Conservation (phyloP, 2,329 filamentous ascomycete species). For the Trichoderma hamatum region DNA sequence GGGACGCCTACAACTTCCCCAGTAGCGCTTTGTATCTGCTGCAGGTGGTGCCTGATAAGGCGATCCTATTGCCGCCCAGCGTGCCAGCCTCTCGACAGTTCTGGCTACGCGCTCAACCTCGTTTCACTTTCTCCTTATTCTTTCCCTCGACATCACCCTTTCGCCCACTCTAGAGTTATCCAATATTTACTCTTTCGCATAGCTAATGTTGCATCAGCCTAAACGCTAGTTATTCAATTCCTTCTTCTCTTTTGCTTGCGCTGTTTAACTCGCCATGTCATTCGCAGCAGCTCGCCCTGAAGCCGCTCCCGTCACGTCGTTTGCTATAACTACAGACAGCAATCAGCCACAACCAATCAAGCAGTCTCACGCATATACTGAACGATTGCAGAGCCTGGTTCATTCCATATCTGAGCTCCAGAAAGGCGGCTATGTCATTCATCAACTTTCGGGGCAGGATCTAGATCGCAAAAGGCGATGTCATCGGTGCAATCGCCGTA, state of each 20-base stretch:
- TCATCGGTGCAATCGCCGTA: slow-evolving; percentile 35
- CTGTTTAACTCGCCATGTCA: not conserved
- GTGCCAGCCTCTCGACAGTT: not conserved
- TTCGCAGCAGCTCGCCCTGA: not conserved
- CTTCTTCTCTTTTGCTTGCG: not conserved
- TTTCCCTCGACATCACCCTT: not conserved
- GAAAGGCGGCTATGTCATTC: slow-evolving; percentile 36
- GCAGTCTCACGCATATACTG: slow-evolving; percentile 30
- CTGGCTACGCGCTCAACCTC: not conserved
- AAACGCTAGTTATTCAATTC: not conserved
- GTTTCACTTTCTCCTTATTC: not conserved
- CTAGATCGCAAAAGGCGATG: slow-evolving; percentile 41
- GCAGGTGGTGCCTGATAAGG: slow-evolving; percentile 2
- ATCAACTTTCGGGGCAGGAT: slow-evolving; percentile 34
- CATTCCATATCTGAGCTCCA: slow-evolving; percentile 31
- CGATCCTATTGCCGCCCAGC: not conserved
- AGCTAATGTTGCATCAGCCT: too few relatives aligned
- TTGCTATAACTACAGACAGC: slow-evolving; percentile 3
- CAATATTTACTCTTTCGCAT: not conserved
- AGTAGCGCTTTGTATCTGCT: not conserved
- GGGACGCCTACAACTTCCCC: not conserved
- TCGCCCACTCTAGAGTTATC: not conserved
- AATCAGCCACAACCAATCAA: slow-evolving; percentile 30
- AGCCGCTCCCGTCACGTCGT: not conserved
- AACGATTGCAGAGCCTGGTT: slow-evolving; percentile 30